These are phyloP conservation scores for Coleophoma eucalyptorum DNA, from an alignment of 2,329 filamentous ascomycete species.

Conservation along the genomic window DNA sequence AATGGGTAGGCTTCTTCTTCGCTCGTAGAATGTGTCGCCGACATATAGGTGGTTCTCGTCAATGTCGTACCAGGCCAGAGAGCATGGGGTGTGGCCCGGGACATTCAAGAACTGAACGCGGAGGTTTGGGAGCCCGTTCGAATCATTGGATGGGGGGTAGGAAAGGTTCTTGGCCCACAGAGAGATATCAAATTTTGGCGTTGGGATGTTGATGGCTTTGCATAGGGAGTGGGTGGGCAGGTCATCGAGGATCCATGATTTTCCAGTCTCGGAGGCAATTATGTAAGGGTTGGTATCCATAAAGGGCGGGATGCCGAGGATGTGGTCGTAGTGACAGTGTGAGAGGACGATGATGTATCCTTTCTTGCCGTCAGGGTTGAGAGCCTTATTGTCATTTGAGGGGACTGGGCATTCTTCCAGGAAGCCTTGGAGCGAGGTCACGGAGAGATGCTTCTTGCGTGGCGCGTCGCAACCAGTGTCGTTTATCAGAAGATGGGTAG, in stretches of 20 bases:
- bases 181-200: constrained; percentile 35
- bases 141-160: constrained; percentile 17
- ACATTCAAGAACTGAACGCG: constrained; percentile 39
- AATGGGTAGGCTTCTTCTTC: constrained; percentile 18
- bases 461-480: constrained; percentile 42
- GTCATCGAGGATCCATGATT: constrained; percentile 34
- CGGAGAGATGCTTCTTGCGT: constrained; percentile 16
- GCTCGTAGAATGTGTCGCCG: constrained; percentile 41
- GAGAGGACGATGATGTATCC: constrained; percentile 38
- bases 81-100: constrained; percentile 42
- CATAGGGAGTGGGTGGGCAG: constrained; percentile 36
- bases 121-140: constrained; percentile 19
- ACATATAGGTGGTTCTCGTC: constrained; percentile 39
- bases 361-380: constrained; percentile 31
- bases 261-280: constrained; percentile 30
- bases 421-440: constrained; percentile 33
- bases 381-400: constrained; percentile 27
- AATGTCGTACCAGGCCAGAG: constrained; percentile 39
- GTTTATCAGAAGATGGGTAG: constrained; percentile 32
- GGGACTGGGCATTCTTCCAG: constrained; percentile 35
- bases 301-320: constrained; percentile 24
- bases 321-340: constrained; percentile 44
- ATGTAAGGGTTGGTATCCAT: constrained; percentile 16
- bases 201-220: constrained; percentile 29
- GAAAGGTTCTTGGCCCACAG: constrained; percentile 36